Evolutionary conservation across 305 asterid genomes (phyloP).

Genomic region (Solanum hybrid): DNA sequence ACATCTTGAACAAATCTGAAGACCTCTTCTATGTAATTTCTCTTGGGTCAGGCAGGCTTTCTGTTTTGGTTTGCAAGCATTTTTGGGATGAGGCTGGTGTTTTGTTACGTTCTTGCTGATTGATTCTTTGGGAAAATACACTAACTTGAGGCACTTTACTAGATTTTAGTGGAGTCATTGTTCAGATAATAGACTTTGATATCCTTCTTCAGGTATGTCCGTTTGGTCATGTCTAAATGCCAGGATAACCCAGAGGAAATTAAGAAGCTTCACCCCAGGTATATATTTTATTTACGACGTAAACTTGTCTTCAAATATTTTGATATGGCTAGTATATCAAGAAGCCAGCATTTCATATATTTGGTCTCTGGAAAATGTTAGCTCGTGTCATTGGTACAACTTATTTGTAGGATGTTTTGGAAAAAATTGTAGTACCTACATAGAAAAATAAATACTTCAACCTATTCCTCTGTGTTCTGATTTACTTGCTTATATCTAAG

Average conservation of each 20-base stretch:
- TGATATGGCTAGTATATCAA: not conserved
- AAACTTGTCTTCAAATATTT: not conserved
- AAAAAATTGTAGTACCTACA: not conserved
- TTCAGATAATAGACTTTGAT: not conserved
- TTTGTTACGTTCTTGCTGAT: not conserved
- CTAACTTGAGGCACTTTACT: not conserved
- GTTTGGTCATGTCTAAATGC: constrained; percentile 74
- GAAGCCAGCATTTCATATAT: not conserved
- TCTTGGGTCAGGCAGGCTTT: not conserved
- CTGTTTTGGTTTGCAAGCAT: not conserved
- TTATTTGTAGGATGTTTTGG: not conserved
- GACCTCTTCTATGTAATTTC: not conserved
- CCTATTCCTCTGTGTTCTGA: not conserved
- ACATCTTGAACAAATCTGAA: not conserved
- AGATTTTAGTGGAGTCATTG: not conserved
- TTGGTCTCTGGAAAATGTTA: not conserved
- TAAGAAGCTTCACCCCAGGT: constrained; percentile 81
- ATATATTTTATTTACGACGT: constrained; percentile 7
- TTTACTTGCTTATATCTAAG: not conserved
- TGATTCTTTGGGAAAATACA: not conserved
- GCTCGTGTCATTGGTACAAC: not conserved
- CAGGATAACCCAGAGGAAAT: constrained; percentile 39
- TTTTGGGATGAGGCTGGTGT: not conserved
- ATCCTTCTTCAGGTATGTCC: constrained; percentile 61
- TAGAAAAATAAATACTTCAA: not conserved